Percentiles rank a stretch among this genome's conserved stretches.
phyloP scores from a whole-genome alignment of 2,329 filamentous ascomycete genomes.

The Ceratocystis lukuohia region DNA sequence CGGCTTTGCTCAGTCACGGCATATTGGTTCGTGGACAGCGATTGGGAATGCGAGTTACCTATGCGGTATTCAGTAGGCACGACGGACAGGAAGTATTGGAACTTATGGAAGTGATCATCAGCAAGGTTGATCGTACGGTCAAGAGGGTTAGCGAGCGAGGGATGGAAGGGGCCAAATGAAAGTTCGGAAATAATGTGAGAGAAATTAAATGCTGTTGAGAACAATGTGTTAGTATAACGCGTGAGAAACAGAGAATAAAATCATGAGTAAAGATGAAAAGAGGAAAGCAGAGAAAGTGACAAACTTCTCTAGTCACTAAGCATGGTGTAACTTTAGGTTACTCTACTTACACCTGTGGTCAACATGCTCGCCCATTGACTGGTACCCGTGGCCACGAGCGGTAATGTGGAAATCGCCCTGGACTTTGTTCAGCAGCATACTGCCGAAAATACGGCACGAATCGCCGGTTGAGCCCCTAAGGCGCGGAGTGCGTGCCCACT shows the following conservation, averaged over 20 bases:
- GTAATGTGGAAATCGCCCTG: constrained; percentile 98
- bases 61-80: constrained; percentile 88
- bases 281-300: neutral
- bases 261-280: neutral
- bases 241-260: constrained; percentile 15
- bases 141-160: constrained; percentile 82
- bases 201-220: constrained; percentile 73
- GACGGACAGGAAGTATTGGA: constrained; percentile 92
- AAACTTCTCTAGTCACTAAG: constrained; percentile 19
- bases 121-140: constrained; percentile 76
- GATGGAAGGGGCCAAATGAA: constrained; percentile 95
- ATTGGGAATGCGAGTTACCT: constrained; percentile 29
- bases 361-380: constrained; percentile 60
- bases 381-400: constrained; percentile 87
- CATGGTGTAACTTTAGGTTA: too few relatives aligned
- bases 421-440: constrained; percentile 85
- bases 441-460: constrained; percentile 81
- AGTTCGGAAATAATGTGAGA: constrained; percentile 92
- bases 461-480: constrained; percentile 45
- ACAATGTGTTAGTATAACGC: constrained; percentile 18
- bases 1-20: constrained; percentile 83
- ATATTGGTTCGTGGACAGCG: constrained; percentile 83
- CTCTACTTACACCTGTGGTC: constrained; percentile 57
- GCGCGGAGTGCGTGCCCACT: constrained; percentile 62
- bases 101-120: constrained; percentile 75